phyloP scores from a whole-genome alignment of 345 rosid genomes.

The Acer campestre region DNA sequence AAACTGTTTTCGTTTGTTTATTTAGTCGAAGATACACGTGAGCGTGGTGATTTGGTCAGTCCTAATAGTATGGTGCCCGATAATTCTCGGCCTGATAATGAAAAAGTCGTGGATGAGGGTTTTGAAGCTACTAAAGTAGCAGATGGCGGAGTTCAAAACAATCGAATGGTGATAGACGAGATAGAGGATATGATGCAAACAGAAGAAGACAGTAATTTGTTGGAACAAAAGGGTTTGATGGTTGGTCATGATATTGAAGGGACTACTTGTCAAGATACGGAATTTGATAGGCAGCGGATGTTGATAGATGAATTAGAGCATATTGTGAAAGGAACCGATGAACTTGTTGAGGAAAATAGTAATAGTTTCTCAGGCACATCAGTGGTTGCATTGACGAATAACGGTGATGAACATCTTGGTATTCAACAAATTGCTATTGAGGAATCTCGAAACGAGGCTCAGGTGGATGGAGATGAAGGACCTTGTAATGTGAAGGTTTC shows the following conservation, averaged over 20 bases:
- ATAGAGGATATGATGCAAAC: conserved; percentile 32
- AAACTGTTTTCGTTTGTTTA: conserved; percentile 17
- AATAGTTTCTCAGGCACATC: conserved; percentile 14
- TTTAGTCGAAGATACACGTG: conserved; percentile 22
- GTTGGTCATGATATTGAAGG: conserved; percentile 21
- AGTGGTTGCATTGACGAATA: conserved; percentile 22
- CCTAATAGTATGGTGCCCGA: conserved; percentile 17
- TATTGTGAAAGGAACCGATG: conserved; percentile 39
- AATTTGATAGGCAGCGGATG: conserved; percentile 29
- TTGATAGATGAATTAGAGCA: conserved; percentile 55
- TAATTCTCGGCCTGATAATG: conserved; percentile 15
- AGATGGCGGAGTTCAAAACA: conserved; percentile 20
- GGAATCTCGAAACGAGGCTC: conserved; percentile 21
- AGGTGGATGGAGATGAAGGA: conserved; percentile 28
- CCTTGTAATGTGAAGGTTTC: conserved; percentile 18
- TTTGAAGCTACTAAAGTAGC: conserved; percentile 13
- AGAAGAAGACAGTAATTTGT: conserved; percentile 30
- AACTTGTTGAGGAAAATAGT: conserved; percentile 29
- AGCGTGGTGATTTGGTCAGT: conserved; percentile 22
- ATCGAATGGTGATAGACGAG: conserved; percentile 30
- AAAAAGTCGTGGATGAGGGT: conserved; percentile 19
- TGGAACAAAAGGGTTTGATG: conserved; percentile 18
- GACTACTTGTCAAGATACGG: conserved; percentile 34
- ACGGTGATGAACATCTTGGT: conserved; percentile 28
- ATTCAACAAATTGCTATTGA: conserved; percentile 21